phyloP scores from a whole-genome alignment of 352 stramenopile genomes.

The Phytophthora ohioensis region DNA sequence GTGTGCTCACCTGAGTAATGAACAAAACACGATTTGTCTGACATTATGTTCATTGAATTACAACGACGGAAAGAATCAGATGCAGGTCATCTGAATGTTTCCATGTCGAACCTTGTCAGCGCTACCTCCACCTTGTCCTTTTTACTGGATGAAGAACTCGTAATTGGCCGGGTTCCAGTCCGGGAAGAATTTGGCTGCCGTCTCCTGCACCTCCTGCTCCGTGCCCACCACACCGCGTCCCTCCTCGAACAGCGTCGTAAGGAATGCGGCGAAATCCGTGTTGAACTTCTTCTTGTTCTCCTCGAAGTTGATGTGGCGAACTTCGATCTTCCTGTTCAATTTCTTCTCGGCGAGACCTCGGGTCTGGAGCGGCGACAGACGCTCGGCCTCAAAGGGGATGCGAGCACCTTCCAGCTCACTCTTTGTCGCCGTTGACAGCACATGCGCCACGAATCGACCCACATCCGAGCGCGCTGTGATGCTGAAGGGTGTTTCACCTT shows the following conservation, averaged over 20 bases:
- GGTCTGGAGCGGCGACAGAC: slow-evolving; percentile 28
- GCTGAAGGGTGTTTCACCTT: slow-evolving; percentile 27
- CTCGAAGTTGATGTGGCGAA: slow-evolving; percentile 19
- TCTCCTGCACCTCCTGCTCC: slow-evolving; percentile 21
- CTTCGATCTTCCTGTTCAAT: slow-evolving; percentile 34
- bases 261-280: slow-evolving; percentile 22
- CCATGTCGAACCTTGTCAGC: no score
- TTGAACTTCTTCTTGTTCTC: slow-evolving; percentile 35
- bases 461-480: slow-evolving; percentile 23
- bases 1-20: no score
- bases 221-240: slow-evolving; percentile 21
- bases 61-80: no score
- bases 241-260: slow-evolving; percentile 29
- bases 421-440: slow-evolving; percentile 14
- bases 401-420: slow-evolving; percentile 17
- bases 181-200: slow-evolving; percentile 21
- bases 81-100: no score
- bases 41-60: no score
- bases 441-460: slow-evolving; percentile 33
- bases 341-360: slow-evolving; percentile 31
- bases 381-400: slow-evolving; percentile 29
- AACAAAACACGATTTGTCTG: no score
- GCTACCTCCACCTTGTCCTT: no score
- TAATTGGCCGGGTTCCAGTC: slow-evolving; percentile 1
- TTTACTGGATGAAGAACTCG: slow-evolving; percentile 25